Evolutionary conservation across 495 filamentous ascomycete genomes (phyloP).

Genomic region (Penicillium arizonense): DNA sequence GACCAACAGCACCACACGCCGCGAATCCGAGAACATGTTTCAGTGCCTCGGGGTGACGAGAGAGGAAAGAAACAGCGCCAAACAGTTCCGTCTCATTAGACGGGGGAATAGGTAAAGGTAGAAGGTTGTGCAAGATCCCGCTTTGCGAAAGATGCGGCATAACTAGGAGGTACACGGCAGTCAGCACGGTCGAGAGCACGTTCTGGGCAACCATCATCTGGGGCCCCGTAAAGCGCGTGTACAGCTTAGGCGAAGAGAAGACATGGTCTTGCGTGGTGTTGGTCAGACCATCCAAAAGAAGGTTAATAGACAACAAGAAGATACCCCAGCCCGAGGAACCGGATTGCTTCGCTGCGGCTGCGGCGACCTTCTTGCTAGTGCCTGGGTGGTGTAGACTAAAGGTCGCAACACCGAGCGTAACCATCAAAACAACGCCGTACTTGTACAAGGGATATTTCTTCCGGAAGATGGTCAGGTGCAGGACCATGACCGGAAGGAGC

Average conservation of each 20-base stretch:
- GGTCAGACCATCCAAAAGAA: constrained; percentile 92
- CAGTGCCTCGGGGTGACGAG: constrained; percentile 71
- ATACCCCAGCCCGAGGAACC: constrained; percentile 74
- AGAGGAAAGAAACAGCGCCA: constrained; percentile 78
- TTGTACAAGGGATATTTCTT: constrained; percentile 93
- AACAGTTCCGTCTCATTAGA: constrained; percentile 65
- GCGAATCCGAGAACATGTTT: constrained; percentile 87
- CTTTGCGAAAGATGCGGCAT: constrained; percentile 74
- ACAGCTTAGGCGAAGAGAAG: constrained; percentile 60
- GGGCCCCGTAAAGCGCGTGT: constrained; percentile 76
- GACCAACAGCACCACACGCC: constrained; percentile 88
- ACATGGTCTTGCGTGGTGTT: constrained; percentile 97
- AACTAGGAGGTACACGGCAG: constrained; percentile 68
- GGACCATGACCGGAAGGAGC: constrained; percentile 93
- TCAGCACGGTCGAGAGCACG: constrained; percentile 73
- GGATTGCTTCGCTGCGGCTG: constrained; percentile 41
- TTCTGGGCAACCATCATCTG: constrained; percentile 99
- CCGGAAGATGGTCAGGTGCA: constrained; percentile 90
- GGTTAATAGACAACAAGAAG: constrained; percentile 81
- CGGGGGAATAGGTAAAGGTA: constrained; percentile 57
- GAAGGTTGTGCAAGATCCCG: constrained; percentile 62
- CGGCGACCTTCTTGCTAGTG: constrained; percentile 66
- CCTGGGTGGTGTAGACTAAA: constrained; percentile 86
- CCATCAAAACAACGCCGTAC: constrained; percentile 86
- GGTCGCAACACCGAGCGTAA: constrained; percentile 88